phyloP scores from a whole-genome alignment of 2,329 filamentous ascomycete genomes.

The Ophiostoma sp. region DNA sequence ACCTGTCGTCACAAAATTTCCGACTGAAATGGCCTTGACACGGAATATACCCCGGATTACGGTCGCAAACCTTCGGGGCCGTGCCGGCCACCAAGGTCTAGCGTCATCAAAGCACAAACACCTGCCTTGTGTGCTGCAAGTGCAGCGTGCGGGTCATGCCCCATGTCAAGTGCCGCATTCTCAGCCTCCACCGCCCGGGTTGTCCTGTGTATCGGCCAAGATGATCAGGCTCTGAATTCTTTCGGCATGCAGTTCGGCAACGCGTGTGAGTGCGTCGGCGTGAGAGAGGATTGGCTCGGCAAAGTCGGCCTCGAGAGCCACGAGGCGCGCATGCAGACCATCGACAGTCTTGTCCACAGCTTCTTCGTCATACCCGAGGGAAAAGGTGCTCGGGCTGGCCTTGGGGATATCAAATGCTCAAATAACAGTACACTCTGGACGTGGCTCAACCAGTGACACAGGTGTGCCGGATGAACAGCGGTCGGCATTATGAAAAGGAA shows the following conservation, averaged over 20 bases:
- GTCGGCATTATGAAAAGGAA: not conserved
- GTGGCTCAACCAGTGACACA: not conserved
- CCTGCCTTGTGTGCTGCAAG: conserved; percentile 2
- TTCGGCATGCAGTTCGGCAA: not conserved
- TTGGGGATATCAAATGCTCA: not conserved
- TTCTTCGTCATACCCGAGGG: not conserved
- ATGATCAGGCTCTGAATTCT: not conserved
- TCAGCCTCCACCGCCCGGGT: not conserved
- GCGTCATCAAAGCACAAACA: not conserved
- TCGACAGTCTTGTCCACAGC: not conserved
- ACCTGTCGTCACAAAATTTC: not conserved
- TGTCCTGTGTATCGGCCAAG: conserved; percentile 4
- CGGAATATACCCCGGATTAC: not conserved
- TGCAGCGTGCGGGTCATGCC: not conserved
- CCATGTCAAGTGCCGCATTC: conserved; percentile 1
- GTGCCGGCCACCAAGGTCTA: not conserved
- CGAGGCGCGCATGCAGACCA: not conserved
- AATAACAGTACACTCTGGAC: not conserved
- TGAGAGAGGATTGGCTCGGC: not conserved
- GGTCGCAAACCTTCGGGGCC: not conserved
- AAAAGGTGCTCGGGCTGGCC: not conserved
- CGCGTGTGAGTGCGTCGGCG: not conserved
- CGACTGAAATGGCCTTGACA: not conserved
- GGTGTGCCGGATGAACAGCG: not conserved
- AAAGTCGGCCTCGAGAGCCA: not conserved